Percentiles rank a stretch among this genome's conserved stretches.
phyloP scores from a whole-genome alignment of 2,329 filamentous ascomycete species.

The Cercospora janseana region DNA sequence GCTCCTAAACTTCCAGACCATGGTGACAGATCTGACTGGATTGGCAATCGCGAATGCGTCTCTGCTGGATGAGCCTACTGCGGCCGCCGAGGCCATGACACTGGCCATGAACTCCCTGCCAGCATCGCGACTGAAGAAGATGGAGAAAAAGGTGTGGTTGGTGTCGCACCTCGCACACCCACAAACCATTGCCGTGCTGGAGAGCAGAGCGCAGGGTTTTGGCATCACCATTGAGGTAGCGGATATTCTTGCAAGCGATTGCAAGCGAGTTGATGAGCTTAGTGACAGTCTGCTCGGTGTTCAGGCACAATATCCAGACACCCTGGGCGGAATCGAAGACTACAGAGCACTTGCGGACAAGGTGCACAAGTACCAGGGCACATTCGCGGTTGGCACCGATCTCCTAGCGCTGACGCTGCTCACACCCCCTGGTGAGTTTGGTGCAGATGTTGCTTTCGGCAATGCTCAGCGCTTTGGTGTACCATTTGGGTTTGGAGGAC shows the following conservation, averaged over 20 bases:
- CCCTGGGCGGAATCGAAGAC: conserved; percentile 74
- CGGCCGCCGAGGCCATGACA: conserved; percentile 93
- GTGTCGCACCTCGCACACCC: conserved; percentile 81
- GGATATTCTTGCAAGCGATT: conserved; percentile 66
- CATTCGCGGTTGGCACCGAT: conserved; percentile 86
- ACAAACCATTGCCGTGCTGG: conserved; percentile 79
- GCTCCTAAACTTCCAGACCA: conserved; percentile 90
- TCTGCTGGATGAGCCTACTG: conserved; percentile 85
- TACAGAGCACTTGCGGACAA: conserved; percentile 71
- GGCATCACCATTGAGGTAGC: conserved; percentile 73
- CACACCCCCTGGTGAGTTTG: conserved; percentile 88
- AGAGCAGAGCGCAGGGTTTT: conserved; percentile 85
- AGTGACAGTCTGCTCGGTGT: conserved; percentile 84
- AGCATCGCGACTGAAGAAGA: conserved; percentile 66
- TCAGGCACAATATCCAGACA: conserved; percentile 93
- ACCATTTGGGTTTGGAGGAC: conserved; percentile 86
- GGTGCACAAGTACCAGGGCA: conserved; percentile 73
- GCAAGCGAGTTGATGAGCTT: conserved; percentile 66
- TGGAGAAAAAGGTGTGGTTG: conserved; percentile 72
- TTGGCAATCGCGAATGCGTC: conserved; percentile 88
- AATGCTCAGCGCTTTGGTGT: conserved; percentile 90
- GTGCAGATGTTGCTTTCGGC: conserved; percentile 91
- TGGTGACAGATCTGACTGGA: conserved; percentile 83
- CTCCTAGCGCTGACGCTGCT: conserved; percentile 82
- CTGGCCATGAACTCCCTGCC: conserved; percentile 78